phyloP scores from a whole-genome alignment of 768 basidiomycete genomes.

The Kwoniella heveanensis region DNA sequence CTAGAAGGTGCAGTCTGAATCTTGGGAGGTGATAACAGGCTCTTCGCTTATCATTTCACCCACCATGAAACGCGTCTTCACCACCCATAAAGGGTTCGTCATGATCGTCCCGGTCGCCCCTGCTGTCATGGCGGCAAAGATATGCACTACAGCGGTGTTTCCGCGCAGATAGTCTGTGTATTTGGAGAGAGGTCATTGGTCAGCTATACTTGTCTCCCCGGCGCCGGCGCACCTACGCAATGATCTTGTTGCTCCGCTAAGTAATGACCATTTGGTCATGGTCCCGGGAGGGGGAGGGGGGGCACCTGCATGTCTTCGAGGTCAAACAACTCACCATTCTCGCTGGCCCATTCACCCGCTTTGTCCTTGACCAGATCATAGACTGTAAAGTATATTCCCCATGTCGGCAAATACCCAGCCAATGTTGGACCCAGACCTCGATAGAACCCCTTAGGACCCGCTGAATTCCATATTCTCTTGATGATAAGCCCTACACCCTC shows the following conservation, averaged over 20 bases:
- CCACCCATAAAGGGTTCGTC: slow-evolving; percentile 97
- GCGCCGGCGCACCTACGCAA: no score
- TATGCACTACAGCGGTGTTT: slow-evolving; percentile 61
- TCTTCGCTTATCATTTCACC: slow-evolving; percentile 24
- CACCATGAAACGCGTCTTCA: slow-evolving; percentile 99
- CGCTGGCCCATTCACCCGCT: slow-evolving; percentile 70
- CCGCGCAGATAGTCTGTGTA: slow-evolving; percentile 1
- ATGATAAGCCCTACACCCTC: slow-evolving; percentile 70
- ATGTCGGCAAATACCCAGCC: slow-evolving; percentile 94
- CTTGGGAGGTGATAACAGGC: no score
- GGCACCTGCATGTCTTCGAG: no score
- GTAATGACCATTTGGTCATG: no score
- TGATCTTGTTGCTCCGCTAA: no score
- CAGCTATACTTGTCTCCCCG: no score
- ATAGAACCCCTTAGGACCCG: slow-evolving; percentile 87
- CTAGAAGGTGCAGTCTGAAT: no score
- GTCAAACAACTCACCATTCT: slow-evolving; percentile 46
- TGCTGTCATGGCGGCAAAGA: slow-evolving; percentile 92
- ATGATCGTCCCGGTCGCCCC: slow-evolving; percentile 89
- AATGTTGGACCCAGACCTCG: slow-evolving; percentile 96
- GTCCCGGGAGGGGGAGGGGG: no score
- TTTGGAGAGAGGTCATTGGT: no score
- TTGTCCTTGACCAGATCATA: slow-evolving; percentile 91
- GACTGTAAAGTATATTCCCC: slow-evolving; percentile 98
- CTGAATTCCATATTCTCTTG: slow-evolving; percentile 63